Percentiles rank a stretch among this genome's conserved stretches.
phyloP scores from a whole-genome alignment of 2,329 filamentous ascomycete species.

The Calonectria pseudoreteaudii region DNA sequence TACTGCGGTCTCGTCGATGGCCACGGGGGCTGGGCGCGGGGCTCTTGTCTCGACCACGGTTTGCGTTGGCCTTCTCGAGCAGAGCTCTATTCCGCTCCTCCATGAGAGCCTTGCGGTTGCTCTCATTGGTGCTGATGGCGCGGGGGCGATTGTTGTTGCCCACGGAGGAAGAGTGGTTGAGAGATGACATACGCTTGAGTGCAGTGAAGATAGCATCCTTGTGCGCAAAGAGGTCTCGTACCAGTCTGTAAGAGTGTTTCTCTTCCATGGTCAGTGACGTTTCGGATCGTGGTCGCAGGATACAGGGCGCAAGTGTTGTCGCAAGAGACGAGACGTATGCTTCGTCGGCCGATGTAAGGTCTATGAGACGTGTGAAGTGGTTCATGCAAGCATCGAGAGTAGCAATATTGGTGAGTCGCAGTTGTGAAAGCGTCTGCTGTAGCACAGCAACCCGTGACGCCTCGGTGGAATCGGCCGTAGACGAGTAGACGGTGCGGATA shows the following conservation, averaged over 20 bases:
- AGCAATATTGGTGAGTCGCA: conserved; percentile 96
- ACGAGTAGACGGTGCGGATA: conserved; percentile 95
- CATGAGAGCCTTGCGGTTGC: conserved; percentile 92
- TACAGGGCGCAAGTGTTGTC: conserved; percentile 81
- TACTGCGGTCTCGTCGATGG: conserved; percentile 86
- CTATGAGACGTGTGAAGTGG: conserved; percentile 96
- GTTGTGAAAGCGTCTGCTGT: conserved; percentile 94
- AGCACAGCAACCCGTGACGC: conserved; percentile 87
- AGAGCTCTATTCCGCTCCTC: conserved; percentile 91
- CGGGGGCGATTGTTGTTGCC: conserved; percentile 72
- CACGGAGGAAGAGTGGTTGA: conserved; percentile 73
- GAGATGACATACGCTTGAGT: conserved; percentile 86
- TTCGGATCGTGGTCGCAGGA: conserved; percentile 87
- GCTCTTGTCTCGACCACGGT: conserved; percentile 79
- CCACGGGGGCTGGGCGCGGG: conserved; percentile 72
- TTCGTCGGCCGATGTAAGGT: conserved; percentile 96
- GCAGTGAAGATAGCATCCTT: conserved; percentile 97
- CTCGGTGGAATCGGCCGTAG: conserved; percentile 81
- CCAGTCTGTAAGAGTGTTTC: conserved; percentile 88
- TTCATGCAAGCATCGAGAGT: conserved; percentile 99
- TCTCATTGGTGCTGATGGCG: conserved; percentile 94
- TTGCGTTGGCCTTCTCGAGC: conserved; percentile 72
- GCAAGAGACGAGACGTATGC: conserved; percentile 82
- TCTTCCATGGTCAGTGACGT: conserved; percentile 96
- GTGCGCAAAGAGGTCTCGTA: conserved; percentile 91